Evolutionary conservation across 75 land plant species (phyloP).

Genomic region (Pseudotsuga menziesii): DNA sequence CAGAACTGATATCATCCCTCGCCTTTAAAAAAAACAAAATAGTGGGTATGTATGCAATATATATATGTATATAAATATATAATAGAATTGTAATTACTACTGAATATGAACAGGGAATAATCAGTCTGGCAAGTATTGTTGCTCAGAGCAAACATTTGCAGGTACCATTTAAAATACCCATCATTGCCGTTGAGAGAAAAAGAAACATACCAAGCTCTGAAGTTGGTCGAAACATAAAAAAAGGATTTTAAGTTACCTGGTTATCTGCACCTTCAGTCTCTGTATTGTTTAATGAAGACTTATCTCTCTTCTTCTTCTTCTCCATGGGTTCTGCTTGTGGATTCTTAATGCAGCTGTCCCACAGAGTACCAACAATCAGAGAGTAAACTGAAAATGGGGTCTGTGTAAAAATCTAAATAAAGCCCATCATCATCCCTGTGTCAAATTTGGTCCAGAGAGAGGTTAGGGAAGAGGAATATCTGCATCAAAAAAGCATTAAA

Average conservation of each 20-base stretch:
- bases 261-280: slow-evolving; percentile 5
- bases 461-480: no score
- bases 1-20: no score
- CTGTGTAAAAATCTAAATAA: neutral
- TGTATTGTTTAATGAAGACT: slow-evolving; percentile 8
- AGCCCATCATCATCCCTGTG: neutral
- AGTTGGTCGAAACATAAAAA: neutral
- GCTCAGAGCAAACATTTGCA: neutral
- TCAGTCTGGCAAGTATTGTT: no score
- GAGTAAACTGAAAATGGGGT: neutral
- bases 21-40: no score
- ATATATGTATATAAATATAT: neutral
- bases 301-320: slow-evolving; percentile 12
- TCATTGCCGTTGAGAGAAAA: neutral
- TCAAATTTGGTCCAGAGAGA: neutral
- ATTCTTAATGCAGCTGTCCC: no score
- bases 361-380: no score
- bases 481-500: slow-evolving; percentile 3
- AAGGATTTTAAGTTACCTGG: neutral
- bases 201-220: neutral
- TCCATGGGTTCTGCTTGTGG: neutral
- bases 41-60: no score
- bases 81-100: neutral
- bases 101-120: no score
- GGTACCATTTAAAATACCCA: neutral